Base-by-base conservation (phyloP, 2,329 filamentous ascomycete genomes). In the Zymoseptoria pseudotritici region DNA sequence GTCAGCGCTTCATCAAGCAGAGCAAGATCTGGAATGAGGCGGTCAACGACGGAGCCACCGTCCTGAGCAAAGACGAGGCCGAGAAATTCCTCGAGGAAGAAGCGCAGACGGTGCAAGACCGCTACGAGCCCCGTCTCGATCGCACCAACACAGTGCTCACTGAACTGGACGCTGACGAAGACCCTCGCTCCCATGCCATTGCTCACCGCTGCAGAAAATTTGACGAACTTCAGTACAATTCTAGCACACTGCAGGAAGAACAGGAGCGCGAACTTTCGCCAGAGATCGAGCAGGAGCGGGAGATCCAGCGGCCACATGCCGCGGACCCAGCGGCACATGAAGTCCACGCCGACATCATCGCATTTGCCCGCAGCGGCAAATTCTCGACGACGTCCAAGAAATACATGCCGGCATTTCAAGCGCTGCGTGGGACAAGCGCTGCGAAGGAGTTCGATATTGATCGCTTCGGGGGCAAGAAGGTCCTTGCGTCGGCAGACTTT, bases 61-160 rank as follows among this genome's bases (percentile, higher is more conserved):
- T 0, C 53, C 52, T 0, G 70, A 81, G 53, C 52, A 75, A 0
- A 72, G 74, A 0, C 69, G 73, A 0, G 75, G 82, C 0, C 78
- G 79, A 0, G 86, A 90, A 0, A 79, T 91, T 1, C 75, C 91
- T 0, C 86, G 91, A 64, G 86, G 87, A 0, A 86, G 88, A 0
- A 54, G 87, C 88, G 0, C 83, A 86, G 53, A 81, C 90, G 4
- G 69, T 91, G 0, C 86, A 90, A 24, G 76, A 74, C 13, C 55
- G 61, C 9, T 62, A 62, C 50, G 24, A 29, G 7, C 58, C 61
- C 13, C 57, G 53, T 4, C 8, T 50, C 9, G 50, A 49, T 13
- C 13, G 31, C 2, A 54, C 54, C 4, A 31, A 55, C 19, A 56
- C 61, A 8, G 74, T 46, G 77, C 36, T 46, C 11, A 7, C 75